Base-by-base conservation (phyloP, 2,329 filamentous ascomycete species). In the Aspergillus awamori region DNA sequence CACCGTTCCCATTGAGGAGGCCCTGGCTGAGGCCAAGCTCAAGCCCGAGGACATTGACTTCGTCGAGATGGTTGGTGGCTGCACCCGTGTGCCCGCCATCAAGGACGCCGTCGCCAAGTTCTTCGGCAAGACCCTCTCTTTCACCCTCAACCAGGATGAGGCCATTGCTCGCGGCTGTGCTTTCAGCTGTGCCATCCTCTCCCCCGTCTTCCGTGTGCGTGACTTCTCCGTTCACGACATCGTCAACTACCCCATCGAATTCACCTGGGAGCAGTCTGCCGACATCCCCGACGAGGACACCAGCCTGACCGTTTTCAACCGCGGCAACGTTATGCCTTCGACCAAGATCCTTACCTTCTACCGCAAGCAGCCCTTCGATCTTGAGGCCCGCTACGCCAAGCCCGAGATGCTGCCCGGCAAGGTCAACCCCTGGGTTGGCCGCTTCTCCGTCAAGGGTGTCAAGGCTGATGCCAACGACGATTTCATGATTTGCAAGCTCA, bases 401-500 rank as follows among this genome's bases (percentile, higher is more conserved):
- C 91, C 93, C 20, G 92, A 96, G 49, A 80, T 85, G 58, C 87
- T 99, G 8, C 95, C 95, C 17, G 93, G 93, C 72, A 96, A 94
- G 84, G 84, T 89, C 64, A 92, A 92, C 76, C 91, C 95, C 52
- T 98, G 94, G 91, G 97, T 99, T 69, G 95, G 95, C 60, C 89
- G 92, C 67, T 99, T 99, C 83, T 97, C 93, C 45, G 93, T 99
- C 77, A 99, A 99, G 87, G 91, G 91, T 49, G 94, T 99, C 74
- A 93, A 97, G 86, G 90, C 92, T 43, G 92, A 96, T 74, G 86
- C 89, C 68, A 93, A 95, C 76, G 92, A 96, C 63, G 95, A 98
- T 77, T 99, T 98, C 79, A 98, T 99, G 94, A 96, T 98, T 74
- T 99, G 95, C 89, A 99, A 99, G 84, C 89, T 99, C 65, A 98